Base-by-base conservation (phyloP, 2,329 filamentous ascomycete species). In the Aspergillus novoparasiticus region DNA sequence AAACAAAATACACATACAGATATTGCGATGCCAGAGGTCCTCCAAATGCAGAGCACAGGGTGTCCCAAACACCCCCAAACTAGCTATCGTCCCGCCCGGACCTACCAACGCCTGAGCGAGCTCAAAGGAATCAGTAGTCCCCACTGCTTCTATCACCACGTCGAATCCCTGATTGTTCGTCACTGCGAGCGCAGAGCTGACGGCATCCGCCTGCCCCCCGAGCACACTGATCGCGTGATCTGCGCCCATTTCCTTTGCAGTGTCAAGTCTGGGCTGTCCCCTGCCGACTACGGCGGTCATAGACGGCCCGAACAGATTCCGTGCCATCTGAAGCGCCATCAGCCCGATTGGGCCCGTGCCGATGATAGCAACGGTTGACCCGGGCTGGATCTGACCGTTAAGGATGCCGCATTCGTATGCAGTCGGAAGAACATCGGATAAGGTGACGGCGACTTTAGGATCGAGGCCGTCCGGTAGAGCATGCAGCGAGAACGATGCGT, bases 61-160 rank as follows among this genome's bases (percentile, higher is more conserved):
- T 21, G 75, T 79, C 0, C 85, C 85, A 68, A 87, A 85, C 8
- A 88, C 85, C 6, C 86, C 85, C 3, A 87, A 79, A 69, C 87
- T 87, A 5, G 85, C 85, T 65, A 88, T 81, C 1, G 78, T 76
- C 4, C 85, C 86, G 1, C 85, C 85, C 0, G 82, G 75, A 0
- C 82, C 85, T 6, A 88, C 79, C 21, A 88, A 69, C 11, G 81
- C 75, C 71, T 88, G 85, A 58, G 82, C 83, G 43, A 86, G 73
- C 14, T 83, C 78, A 69, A 88, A 86, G 0, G 83, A 86, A 0
- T 79, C 78, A 0, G 83, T 82, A 9, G 85, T 76, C 2, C 85
- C 86, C 2, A 87, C 86, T 0, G 84, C 85, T 71, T 88, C 86
- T 53, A 87, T 85, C 0, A 88, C 85, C 0, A 83, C 77, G 64